These are phyloP conservation scores for Udeniomyces megalosporus DNA, from an alignment of 768 basidiomycete genomes.

Conservation along the genomic window DNA sequence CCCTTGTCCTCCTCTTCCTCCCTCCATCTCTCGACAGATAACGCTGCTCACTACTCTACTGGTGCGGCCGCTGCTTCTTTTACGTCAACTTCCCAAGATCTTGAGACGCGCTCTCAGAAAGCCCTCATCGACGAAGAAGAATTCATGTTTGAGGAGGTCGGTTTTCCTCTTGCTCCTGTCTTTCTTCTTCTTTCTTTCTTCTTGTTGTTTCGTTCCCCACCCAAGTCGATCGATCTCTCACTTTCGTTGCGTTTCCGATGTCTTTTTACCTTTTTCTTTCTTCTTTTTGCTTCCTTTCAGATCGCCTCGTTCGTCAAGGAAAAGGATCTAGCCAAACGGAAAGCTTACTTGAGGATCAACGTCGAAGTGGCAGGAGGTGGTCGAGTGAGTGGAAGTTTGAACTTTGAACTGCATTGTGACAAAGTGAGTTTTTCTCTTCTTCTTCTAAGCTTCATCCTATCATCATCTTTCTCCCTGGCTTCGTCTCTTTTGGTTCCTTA, in stretches of 20 bases:
- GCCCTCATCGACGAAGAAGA: conserved; percentile 99
- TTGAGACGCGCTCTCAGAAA: conserved; percentile 52
- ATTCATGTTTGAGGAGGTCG: conserved; percentile 96
- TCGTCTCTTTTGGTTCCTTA: too few relatives aligned
- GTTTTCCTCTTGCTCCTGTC: too few relatives aligned
- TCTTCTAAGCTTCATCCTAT: neutral
- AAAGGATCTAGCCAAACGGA: conserved; percentile 74
- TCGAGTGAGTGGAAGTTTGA: conserved; percentile 36
- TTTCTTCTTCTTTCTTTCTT: too few relatives aligned
- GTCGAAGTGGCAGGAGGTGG: conserved; percentile 48
- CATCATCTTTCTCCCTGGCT: too few relatives aligned
- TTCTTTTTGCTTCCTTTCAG: too few relatives aligned
- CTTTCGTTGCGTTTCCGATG: too few relatives aligned
- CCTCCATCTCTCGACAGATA: conserved; percentile 40
- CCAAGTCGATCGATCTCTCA: too few relatives aligned
- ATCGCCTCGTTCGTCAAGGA: conserved; percentile 71
- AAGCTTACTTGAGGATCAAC: conserved; percentile 89
- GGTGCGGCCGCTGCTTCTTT: conserved; percentile 82
- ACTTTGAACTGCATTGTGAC: conserved; percentile 64
- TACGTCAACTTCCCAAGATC: conserved; percentile 80
- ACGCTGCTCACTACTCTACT: conserved; percentile 35
- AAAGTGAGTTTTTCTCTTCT: conserved; percentile 42
- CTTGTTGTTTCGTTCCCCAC: too few relatives aligned
- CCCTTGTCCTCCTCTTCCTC: conserved; percentile 26
- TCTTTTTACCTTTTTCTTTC: too few relatives aligned